These are phyloP conservation scores for Aspergillus sp. DNA, from an alignment of 2,329 filamentous ascomycete genomes.

Conservation along the genomic window DNA sequence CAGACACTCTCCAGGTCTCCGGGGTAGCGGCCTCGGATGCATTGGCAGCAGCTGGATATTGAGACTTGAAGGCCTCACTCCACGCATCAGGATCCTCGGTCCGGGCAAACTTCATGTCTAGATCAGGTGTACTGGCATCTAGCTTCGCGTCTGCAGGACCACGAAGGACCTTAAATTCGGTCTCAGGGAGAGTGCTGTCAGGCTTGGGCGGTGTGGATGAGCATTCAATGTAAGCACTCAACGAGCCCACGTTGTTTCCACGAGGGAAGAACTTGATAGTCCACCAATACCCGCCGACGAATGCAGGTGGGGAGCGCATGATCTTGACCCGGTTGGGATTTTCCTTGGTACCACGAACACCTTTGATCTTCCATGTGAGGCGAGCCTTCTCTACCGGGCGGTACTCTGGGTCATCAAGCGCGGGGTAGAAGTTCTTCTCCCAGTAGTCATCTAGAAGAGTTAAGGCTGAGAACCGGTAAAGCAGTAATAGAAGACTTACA, in stretches of 20 bases:
- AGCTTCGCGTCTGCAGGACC: slow-evolving; percentile 43
- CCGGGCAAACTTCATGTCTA: slow-evolving; percentile 36
- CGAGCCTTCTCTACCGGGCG: slow-evolving; percentile 57
- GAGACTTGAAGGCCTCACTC: slow-evolving; percentile 37
- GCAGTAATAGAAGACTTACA: slow-evolving; percentile 38
- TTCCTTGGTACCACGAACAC: slow-evolving; percentile 64
- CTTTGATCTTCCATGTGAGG: slow-evolving; percentile 63
- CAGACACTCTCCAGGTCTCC: slow-evolving; percentile 56
- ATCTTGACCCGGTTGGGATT: slow-evolving; percentile 62
- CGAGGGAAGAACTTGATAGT: slow-evolving; percentile 68
- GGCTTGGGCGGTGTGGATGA: slow-evolving; percentile 52
- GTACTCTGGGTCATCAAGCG: slow-evolving; percentile 63
- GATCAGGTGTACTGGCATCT: slow-evolving; percentile 35
- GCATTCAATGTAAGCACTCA: slow-evolving; percentile 67
- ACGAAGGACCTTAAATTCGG: slow-evolving; percentile 46
- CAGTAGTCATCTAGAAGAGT: slow-evolving; percentile 55
- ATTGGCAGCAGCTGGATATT: slow-evolving; percentile 27
- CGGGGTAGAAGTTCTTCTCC: slow-evolving; percentile 61
- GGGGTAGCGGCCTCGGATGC: slow-evolving; percentile 17
- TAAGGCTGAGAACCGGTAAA: slow-evolving; percentile 1
- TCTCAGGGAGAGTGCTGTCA: slow-evolving; percentile 43
- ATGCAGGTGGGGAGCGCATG: slow-evolving; percentile 62
- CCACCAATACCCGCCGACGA: slow-evolving; percentile 65
- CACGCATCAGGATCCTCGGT: slow-evolving; percentile 35
- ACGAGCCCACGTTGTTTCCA: slow-evolving; percentile 61